A percentile compares a stretch with the other conserved stretches of the same genome.
Evolutionary conservation across 1,284 basidiomycete genomes (phyloP).

Genomic region (Vanrija sp.): DNA sequence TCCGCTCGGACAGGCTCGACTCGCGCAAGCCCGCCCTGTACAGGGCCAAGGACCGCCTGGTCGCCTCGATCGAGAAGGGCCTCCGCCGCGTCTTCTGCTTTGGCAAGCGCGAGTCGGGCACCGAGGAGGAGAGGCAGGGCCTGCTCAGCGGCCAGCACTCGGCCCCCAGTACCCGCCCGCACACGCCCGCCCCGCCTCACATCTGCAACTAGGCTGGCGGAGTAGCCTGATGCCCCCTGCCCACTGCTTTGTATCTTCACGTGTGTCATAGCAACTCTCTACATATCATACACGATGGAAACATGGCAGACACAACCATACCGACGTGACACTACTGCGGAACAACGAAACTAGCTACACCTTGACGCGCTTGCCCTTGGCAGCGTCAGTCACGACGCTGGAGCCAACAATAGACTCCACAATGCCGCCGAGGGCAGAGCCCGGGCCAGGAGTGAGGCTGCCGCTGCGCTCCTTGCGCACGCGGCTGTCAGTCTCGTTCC

Average conservation of each 20-base stretch:
- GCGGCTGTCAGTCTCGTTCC: conserved; percentile 1
- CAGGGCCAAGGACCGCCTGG: conserved; percentile 45
- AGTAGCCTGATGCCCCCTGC: too few relatives aligned
- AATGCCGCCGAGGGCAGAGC: conserved; percentile 7
- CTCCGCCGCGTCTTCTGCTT: conserved; percentile 1
- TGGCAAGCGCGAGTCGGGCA: conserved; percentile 9
- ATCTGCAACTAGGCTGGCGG: too few relatives aligned
- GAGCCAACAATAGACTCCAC: conserved; percentile 12
- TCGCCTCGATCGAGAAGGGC: background rate
- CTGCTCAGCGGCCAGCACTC: conserved; percentile 10
- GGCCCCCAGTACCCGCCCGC: background rate
- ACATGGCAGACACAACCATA: too few relatives aligned
- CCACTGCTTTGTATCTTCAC: too few relatives aligned
- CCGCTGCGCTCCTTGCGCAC: conserved; percentile 33
- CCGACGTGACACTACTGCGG: too few relatives aligned
- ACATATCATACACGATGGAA: too few relatives aligned
- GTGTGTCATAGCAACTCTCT: too few relatives aligned
- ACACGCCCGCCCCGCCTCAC: too few relatives aligned
- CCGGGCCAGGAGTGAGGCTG: conserved; percentile 30
- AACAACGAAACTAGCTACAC: conserved; percentile 9
- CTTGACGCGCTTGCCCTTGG: conserved; percentile 35
- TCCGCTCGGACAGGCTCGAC: conserved; percentile 66
- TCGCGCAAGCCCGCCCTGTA: conserved; percentile 54
- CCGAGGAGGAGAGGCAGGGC: conserved; percentile 12
- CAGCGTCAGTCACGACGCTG: conserved; percentile 9